A percentile compares a stretch with the other conserved stretches of the same genome.
These are phyloP conservation scores for Cinchona pubescens DNA, from an alignment of 257 asterid genomes.

Conservation along the genomic window DNA sequence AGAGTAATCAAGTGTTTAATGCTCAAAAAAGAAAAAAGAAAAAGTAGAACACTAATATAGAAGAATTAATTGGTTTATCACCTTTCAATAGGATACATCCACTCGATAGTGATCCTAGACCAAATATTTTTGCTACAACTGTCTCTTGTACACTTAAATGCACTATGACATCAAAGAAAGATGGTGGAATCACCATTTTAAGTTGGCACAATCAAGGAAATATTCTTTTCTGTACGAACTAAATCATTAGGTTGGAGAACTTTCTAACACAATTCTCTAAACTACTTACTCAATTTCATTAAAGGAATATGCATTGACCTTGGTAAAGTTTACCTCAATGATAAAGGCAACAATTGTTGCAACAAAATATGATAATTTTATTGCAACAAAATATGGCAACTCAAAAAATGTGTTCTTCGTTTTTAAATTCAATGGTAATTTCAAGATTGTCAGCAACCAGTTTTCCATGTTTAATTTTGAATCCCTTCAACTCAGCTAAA, in stretches of 20 bases:
- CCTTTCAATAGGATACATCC: constrained; percentile 9
- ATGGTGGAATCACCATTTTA: neutral
- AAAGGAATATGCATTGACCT: neutral
- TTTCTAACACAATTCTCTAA: neutral
- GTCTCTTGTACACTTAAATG: neutral
- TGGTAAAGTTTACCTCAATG: neutral
- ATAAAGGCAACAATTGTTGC: neutral
- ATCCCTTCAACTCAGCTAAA: neutral
- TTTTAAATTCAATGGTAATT: constrained; percentile 4
- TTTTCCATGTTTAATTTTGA: neutral
- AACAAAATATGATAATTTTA: constrained; percentile 2
- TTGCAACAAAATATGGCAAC: too few relatives aligned
- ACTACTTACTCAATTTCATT: neutral
- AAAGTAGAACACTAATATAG: too few relatives aligned
- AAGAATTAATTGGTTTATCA: neutral
- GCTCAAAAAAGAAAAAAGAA: too few relatives aligned
- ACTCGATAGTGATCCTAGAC: neutral
- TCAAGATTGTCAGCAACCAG: neutral
- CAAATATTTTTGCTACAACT: neutral
- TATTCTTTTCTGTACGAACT: neutral
- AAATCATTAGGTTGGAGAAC: neutral
- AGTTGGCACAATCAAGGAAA: neutral
- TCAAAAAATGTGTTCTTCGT: constrained; percentile 4
- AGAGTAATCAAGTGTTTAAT: too few relatives aligned
- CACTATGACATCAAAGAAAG: neutral